phyloP scores from a whole-genome alignment of 169 alveolate species.

The Pseudocohnilembus persalinus region DNA sequence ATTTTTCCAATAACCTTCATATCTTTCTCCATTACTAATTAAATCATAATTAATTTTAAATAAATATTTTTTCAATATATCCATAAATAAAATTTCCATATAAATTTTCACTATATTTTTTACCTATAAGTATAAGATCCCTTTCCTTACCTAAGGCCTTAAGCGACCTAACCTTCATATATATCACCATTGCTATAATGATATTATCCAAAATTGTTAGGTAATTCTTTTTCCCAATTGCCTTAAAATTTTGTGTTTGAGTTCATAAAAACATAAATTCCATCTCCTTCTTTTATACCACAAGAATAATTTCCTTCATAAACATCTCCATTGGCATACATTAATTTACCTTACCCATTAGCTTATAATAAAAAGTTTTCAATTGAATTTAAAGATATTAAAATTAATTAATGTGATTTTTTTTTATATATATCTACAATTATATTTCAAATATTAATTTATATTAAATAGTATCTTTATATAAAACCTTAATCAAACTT shows the following conservation, averaged over 20 bases:
- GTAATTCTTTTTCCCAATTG: not conserved
- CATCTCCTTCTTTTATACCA: constrained; percentile 29
- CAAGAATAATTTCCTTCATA: constrained; percentile 44
- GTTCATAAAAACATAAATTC: not conserved
- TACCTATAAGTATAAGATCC: constrained; percentile 14
- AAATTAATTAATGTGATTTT: too few species aligned
- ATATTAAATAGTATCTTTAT: not conserved
- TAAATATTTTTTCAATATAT: not conserved
- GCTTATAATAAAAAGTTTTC: too few species aligned
- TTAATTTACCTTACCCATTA: constrained; percentile 26
- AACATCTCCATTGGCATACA: constrained; percentile 32
- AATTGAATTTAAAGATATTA: too few species aligned
- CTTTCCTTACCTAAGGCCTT: constrained; percentile 16
- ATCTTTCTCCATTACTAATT: constrained; percentile 42
- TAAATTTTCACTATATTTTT: too few species aligned
- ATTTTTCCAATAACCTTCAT: constrained; percentile 42
- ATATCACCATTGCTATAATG: constrained; percentile 18
- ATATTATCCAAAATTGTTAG: constrained; percentile 11
- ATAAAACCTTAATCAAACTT: not conserved
- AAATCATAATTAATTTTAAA: not conserved
- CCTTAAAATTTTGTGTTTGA: constrained; percentile 7
- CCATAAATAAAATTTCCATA: not conserved
- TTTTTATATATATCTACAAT: too few species aligned
- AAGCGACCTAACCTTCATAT: constrained; percentile 9
- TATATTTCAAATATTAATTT: too few species aligned